A percentile compares a stretch with the other conserved stretches of the same genome.
phyloP scores from a whole-genome alignment of 805 yeast species.

The Myxozyma lipomycoides region DNA sequence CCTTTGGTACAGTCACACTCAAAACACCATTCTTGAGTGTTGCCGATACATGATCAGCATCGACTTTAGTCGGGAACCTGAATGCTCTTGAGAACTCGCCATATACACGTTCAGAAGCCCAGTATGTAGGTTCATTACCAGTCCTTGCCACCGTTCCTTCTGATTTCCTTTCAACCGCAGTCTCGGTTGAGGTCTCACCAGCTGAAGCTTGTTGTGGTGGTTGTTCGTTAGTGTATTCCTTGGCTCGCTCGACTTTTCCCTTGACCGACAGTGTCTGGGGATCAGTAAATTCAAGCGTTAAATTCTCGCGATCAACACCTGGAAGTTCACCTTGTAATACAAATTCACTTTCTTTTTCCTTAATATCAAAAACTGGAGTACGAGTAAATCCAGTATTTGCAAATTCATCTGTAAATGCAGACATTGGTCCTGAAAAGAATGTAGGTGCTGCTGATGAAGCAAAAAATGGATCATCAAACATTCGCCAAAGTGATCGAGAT shows the following conservation, averaged over 20 bases:
- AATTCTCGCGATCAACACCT: conserved; percentile 23
- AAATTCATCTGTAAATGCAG: background rate
- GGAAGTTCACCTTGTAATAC: conserved; percentile 28
- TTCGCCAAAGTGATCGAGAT: background rate
- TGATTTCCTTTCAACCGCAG: background rate
- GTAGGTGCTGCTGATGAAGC: background rate
- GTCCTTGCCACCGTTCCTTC: background rate
- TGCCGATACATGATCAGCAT: conserved; percentile 22
- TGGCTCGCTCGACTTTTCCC: conserved; percentile 19
- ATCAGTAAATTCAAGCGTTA: conserved; percentile 25
- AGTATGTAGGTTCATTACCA: conserved; percentile 2
- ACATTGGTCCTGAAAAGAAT: background rate
- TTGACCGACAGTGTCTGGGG: conserved; percentile 23
- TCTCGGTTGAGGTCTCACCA: too few relatives aligned
- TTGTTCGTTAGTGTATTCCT: conserved; percentile 13
- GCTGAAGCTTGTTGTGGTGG: background rate
- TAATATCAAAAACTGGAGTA: conserved; percentile 24
- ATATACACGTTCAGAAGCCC: conserved; percentile 26
- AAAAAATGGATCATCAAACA: conserved; percentile 8
- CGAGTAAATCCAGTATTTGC: conserved; percentile 1
- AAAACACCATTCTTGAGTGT: conserved; percentile 24
- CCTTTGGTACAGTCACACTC: conserved; percentile 25
- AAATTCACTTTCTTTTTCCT: conserved; percentile 24
- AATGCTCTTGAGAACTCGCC: conserved; percentile 27
- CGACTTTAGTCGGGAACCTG: conserved; percentile 25